phyloP scores from a whole-genome alignment of 1,139 yeast genomes.

The Scheffersomyces insectosa region DNA sequence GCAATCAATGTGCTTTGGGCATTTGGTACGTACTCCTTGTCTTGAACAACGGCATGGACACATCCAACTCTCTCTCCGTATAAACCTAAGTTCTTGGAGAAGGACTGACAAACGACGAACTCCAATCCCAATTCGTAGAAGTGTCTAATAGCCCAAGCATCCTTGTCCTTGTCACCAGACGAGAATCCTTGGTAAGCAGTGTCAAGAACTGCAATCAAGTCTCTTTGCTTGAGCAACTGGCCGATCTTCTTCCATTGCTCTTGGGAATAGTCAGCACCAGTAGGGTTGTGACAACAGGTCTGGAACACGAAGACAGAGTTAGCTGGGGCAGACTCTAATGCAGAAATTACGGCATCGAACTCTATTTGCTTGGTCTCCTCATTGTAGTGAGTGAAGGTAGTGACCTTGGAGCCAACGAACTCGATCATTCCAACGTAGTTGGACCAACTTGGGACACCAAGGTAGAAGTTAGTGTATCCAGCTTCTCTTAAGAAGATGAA shows the following conservation, averaged over 20 bases:
- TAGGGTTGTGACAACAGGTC: constrained; percentile 98
- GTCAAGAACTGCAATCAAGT: constrained; percentile 85
- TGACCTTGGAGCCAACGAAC: constrained; percentile 28
- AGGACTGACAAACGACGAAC: constrained; percentile 40
- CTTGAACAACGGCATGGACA: constrained; percentile 37
- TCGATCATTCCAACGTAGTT: constrained; percentile 41
- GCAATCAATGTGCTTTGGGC: constrained; percentile 29
- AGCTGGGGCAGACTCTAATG: constrained; percentile 31
- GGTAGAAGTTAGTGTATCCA: constrained; percentile 32
- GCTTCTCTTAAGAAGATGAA: constrained; percentile 26
- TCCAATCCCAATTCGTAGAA: constrained; percentile 16
- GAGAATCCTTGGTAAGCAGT: constrained; percentile 88
- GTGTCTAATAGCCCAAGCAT: constrained; percentile 23
- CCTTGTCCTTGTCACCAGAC: constrained; percentile 20
- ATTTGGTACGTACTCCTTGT: constrained; percentile 17
- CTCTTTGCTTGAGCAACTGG: constrained; percentile 25
- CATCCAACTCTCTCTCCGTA: constrained; percentile 48
- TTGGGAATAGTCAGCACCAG: constrained; percentile 89
- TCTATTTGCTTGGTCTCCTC: constrained; percentile 28
- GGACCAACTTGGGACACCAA: constrained; percentile 45
- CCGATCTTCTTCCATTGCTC: constrained; percentile 79
- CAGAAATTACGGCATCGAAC: constrained; percentile 25
- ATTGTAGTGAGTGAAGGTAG: constrained; percentile 36
- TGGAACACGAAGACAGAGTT: constrained; percentile 48
- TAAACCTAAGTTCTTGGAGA: constrained; percentile 48